These are phyloP conservation scores for Pyrenochaeta sp. DNA, from an alignment of 2,329 filamentous ascomycete genomes.

Conservation along the genomic window DNA sequence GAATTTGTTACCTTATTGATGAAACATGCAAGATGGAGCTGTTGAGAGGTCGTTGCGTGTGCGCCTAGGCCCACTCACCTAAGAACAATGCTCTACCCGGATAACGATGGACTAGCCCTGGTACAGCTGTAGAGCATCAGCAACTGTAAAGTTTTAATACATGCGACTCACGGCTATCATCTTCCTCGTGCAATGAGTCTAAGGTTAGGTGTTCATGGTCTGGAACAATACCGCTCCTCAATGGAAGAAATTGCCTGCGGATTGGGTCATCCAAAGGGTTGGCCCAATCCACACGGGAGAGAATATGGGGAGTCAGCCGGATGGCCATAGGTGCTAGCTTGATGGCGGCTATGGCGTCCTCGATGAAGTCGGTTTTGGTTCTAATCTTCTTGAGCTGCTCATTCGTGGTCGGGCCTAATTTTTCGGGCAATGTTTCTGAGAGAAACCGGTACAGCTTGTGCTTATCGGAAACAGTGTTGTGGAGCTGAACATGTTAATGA, in stretches of 20 bases:
- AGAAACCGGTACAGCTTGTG: constrained; percentile 61
- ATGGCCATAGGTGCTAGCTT: constrained; percentile 66
- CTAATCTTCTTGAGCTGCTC: constrained; percentile 50
- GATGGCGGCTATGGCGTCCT: constrained; percentile 63
- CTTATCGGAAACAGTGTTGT: constrained; percentile 61
- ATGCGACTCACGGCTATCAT: constrained; percentile 56
- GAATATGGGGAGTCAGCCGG: constrained; percentile 67
- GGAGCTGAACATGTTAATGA: constrained; percentile 46
- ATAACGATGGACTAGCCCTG: constrained; percentile 70
- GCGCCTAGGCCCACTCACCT: constrained; percentile 51
- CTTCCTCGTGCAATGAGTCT: constrained; percentile 67
- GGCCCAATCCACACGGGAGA: constrained; percentile 67
- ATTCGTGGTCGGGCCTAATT: constrained; percentile 51
- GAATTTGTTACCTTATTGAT: background rate
- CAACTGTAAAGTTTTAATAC: background rate
- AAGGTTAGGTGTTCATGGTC: constrained; percentile 65
- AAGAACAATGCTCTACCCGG: constrained; percentile 69
- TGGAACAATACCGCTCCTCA: constrained; percentile 61
- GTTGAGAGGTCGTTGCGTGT: background rate
- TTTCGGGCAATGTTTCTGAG: constrained; percentile 58
- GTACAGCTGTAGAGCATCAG: constrained; percentile 50
- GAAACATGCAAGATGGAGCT: background rate
- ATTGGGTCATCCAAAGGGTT: constrained; percentile 68
- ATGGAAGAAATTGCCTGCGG: constrained; percentile 67
- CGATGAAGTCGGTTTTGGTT: constrained; percentile 62